Evolutionary conservation across 1,139 yeast species (phyloP), one percentile per base, ranked within the genome.

Genomic region (Taphrina populina): DNA sequence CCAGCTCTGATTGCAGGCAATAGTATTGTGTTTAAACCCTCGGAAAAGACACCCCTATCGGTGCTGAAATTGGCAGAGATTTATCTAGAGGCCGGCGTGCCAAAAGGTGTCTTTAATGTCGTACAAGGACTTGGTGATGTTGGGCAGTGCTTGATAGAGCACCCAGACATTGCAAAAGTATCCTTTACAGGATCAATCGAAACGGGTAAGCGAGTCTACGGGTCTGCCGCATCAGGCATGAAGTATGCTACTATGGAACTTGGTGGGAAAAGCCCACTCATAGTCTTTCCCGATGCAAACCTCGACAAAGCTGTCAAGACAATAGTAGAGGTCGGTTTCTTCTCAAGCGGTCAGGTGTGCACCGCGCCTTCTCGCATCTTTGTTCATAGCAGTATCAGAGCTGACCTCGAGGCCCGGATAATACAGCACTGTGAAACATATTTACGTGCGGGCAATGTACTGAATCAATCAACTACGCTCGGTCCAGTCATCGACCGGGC

Each of bases 171-270:
- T 67, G 80, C 80, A 72, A 85, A 85, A 76, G 77, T 85, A 66
- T 90, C 94, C 20, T 85, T 85, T 72, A 85, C 95, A 52, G 95
- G 95, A 64, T 84, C 92, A 24, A 85, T 94, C 58, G 83, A 81
- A 58, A 82, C 86, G 62, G 95, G 95, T 68, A 82, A 84, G 68
- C 74, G 73, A 64, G 82, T 85, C 63, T 80, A 84, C 87, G 77
- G 80, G 64, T 85, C 88, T 65, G 83, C 90, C 35, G 70, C 72
- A 60, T 76, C 84, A 43, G 81, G 81, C 71, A 74, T 84, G 71
- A 84, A 84, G 76, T 83, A 83, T 71, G 85, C 84, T 55, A 84
- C 95, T 40, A 78, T 86, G 65, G 95, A 85, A 74, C 81, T 84
- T 65, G 95, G 95, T 65, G 95, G 95, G 66, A 85, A 85, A 74